Evolutionary conservation across 495 filamentous ascomycete genomes (phyloP), one percentile per base, ranked within the genome.

Genomic region (Talaromyces adpressus): DNA sequence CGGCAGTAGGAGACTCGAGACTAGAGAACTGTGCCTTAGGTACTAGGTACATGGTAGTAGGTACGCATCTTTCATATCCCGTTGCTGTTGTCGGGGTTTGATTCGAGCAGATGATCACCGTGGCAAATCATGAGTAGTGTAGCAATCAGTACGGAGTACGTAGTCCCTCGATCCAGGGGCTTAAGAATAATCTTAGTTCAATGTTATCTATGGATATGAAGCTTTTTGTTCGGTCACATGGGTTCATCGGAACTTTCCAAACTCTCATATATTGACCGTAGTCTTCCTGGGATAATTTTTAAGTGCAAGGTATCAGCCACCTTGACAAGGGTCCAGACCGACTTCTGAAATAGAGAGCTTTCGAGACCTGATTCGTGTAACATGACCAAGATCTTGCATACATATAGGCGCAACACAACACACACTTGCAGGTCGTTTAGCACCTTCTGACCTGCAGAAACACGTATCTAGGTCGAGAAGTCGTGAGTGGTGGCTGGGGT

Each of bases 311-410:
- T n/a, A n/a, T n/a, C n/a, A 8, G 45, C 45, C n/a, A 49, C 39
- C 6, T n/a, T 12, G 32, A 8, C 8, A 23, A 23, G 4, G 22
- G n/a, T 52, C 49, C 18, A 54, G 51, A 29, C 9, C 51, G 51
- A 27, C 51, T 49, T 16, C 23, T 54, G 20, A 54, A 12, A 18
- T 54, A 18, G n/a, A 20, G 7, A 4, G 18, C 45, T 20, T 49
- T 7, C 6, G 45, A 49, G 7, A 18, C 45, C 22, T 49, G 45
- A 20, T 49, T 20, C n/a, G 51, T 54, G 51, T 23, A 54, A 23
- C 51, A 14, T 54, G 49, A 53, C 22, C 51, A 9, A 27, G 51
- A 54, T 54, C 51, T 54, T 54, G 51, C 51, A 54, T 54, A 54
- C 20, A 16, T 54, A 29, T 54, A 54, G n/a, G 49, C 49, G 49